Conservation (phyloP, 345 rosid genomes). For the Citrus australasica region DNA sequence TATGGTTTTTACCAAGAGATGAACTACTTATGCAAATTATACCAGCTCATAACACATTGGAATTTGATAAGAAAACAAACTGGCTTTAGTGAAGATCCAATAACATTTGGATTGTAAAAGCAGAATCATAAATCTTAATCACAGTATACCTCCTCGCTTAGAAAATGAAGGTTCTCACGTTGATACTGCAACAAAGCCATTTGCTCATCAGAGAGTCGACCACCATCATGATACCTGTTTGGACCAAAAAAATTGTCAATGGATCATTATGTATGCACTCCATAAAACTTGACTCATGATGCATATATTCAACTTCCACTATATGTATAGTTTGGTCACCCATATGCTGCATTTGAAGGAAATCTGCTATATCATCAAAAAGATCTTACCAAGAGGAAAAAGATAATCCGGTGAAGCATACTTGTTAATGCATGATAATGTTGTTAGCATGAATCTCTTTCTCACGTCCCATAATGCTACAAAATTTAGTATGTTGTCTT, state of each 20-base stretch:
- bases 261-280: not conserved
- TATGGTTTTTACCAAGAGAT: not conserved
- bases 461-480: not conserved
- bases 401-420: not conserved
- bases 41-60: not conserved
- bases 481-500: not conserved
- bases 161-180: slow-evolving; percentile 93
- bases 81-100: not conserved
- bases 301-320: not conserved
- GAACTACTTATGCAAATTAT: slow-evolving; percentile 4
- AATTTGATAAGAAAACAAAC: slow-evolving; percentile 4
- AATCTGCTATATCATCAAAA: not conserved
- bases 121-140: not conserved
- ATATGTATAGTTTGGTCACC: not conserved
- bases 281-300: not conserved
- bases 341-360: not conserved
- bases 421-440: not conserved
- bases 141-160: slow-evolving; percentile 79
- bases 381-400: not conserved
- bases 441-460: not conserved
- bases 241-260: slow-evolving; percentile 6
- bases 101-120: not conserved
- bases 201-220: slow-evolving; percentile 94
- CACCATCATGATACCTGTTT: slow-evolving; percentile 78
- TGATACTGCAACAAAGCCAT: slow-evolving; percentile 95